Percentiles rank a stretch among this genome's conserved stretches.
These are phyloP conservation scores for Vitis hybrid DNA, from an alignment of 177 flowering plant genomes.

Conservation along the genomic window DNA sequence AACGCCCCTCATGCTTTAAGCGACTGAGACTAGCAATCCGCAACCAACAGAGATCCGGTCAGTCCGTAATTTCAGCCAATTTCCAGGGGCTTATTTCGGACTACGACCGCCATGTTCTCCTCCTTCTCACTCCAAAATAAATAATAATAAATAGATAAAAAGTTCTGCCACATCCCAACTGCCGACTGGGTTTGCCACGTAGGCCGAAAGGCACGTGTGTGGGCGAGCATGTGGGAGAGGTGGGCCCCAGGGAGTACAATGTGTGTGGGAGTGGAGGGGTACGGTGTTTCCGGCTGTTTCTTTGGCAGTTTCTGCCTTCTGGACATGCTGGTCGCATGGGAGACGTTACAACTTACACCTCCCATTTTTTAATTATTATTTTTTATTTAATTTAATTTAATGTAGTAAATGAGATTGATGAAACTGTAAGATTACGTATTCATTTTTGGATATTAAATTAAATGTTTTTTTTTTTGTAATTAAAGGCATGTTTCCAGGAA, in stretches of 20 bases:
- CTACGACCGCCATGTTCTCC: neutral
- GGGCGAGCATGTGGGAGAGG: constrained; percentile 13
- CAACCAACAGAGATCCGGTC: constrained; percentile 14
- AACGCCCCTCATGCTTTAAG: neutral
- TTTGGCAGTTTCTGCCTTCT: constrained; percentile 1
- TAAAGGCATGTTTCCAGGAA: too few relatives aligned
- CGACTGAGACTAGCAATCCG: neutral
- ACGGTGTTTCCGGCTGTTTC: neutral
- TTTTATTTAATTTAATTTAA: too few relatives aligned
- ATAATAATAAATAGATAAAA: neutral
- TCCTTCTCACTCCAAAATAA: too few relatives aligned
- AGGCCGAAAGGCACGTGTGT: constrained; percentile 10
- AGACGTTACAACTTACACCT: neutral
- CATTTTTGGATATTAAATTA: too few relatives aligned
- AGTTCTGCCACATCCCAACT: constrained; percentile 21
- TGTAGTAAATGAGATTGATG: too few relatives aligned
- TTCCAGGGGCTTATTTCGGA: constrained; percentile 15
- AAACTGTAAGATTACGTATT: too few relatives aligned
- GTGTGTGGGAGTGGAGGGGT: neutral
- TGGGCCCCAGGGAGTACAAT: neutral
- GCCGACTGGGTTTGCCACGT: neutral
- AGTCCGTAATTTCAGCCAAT: constrained; percentile 3
- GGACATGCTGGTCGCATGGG: constrained; percentile 2
- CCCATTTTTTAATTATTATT: too few relatives aligned
- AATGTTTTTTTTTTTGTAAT: too few relatives aligned